These are phyloP conservation scores for Ulmus americana DNA, from an alignment of 331 rosid genomes.

Conservation along the genomic window DNA sequence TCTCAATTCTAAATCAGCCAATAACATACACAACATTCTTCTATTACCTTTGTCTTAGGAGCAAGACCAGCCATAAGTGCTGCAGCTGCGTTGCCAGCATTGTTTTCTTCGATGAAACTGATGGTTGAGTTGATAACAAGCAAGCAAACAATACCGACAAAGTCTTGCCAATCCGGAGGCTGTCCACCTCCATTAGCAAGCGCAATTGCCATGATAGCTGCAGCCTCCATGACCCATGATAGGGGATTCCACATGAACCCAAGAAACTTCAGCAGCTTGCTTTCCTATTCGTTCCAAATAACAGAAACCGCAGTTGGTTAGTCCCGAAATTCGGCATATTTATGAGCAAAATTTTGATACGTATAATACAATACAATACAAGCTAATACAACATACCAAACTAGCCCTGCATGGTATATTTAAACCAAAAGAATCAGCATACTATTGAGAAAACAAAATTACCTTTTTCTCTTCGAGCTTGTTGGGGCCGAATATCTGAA, in stretches of 20 bases:
- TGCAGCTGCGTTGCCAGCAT: slow-evolving; percentile 99
- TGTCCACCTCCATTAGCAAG: slow-evolving; percentile 76
- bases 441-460: background rate
- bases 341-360: too few relatives aligned
- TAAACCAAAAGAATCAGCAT: background rate
- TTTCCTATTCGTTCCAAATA: slow-evolving; percentile 48
- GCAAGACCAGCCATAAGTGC: slow-evolving; percentile 99
- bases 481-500: slow-evolving; percentile 97
- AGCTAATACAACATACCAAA: background rate
- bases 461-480: slow-evolving; percentile 97
- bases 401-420: background rate
- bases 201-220: slow-evolving; percentile 93
- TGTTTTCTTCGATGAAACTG: slow-evolving; percentile 97
- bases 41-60: slow-evolving; percentile 81
- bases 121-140: slow-evolving; percentile 91
- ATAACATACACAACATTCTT: background rate
- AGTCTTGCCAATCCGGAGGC: slow-evolving; percentile 99
- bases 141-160: slow-evolving; percentile 77
- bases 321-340: background rate
- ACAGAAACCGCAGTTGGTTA: background rate
- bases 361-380: too few relatives aligned
- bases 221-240: slow-evolving; percentile 99
- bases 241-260: slow-evolving; percentile 99
- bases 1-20: background rate
- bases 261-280: slow-evolving; percentile 90